These are phyloP conservation scores for Fabrea salina DNA, from an alignment of 169 alveolate species.

Conservation along the genomic window DNA sequence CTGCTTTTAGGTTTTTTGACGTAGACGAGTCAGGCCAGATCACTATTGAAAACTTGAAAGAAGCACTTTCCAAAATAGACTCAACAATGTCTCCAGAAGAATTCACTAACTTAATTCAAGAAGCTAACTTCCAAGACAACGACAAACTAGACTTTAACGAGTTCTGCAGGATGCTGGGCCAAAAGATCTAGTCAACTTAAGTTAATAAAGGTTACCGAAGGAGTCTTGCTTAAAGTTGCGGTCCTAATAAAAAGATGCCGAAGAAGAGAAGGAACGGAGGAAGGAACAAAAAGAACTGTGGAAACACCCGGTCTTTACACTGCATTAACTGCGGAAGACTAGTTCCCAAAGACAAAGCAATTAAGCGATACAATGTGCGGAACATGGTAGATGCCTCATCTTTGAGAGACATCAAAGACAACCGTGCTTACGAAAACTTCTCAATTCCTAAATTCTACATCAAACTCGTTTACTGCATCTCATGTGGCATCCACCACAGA, in stretches of 20 bases:
- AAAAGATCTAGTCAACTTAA: too few relatives aligned
- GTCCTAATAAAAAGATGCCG: conserved; percentile 86
- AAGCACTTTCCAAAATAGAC: too few relatives aligned
- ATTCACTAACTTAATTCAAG: too few relatives aligned
- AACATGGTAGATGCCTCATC: conserved; percentile 99
- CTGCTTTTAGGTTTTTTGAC: conserved; percentile 72
- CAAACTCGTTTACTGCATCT: conserved; percentile 98
- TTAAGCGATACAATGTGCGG: conserved; percentile 97
- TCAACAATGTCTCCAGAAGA: too few relatives aligned
- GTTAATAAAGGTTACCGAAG: too few relatives aligned
- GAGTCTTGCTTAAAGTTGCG: too few relatives aligned
- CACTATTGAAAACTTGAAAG: conserved; percentile 49
- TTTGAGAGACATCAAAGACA: conserved; percentile 96
- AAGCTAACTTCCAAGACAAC: too few relatives aligned
- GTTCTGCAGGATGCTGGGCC: too few relatives aligned
- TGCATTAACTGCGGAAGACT: conserved; percentile 99
- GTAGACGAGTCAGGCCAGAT: conserved; percentile 57
- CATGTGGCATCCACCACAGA: conserved; percentile 99
- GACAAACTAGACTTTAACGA: too few relatives aligned
- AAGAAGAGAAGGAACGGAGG: conserved; percentile 99
- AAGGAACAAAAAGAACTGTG: conserved; percentile 98
- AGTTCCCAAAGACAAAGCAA: conserved; percentile 99
- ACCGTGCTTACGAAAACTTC: conserved; percentile 59
- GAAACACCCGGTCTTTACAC: conserved; percentile 95
- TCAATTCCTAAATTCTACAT: conserved; percentile 97